phyloP scores from a whole-genome alignment of 768 basidiomycete genomes.

The Lentinus tigrinus region DNA sequence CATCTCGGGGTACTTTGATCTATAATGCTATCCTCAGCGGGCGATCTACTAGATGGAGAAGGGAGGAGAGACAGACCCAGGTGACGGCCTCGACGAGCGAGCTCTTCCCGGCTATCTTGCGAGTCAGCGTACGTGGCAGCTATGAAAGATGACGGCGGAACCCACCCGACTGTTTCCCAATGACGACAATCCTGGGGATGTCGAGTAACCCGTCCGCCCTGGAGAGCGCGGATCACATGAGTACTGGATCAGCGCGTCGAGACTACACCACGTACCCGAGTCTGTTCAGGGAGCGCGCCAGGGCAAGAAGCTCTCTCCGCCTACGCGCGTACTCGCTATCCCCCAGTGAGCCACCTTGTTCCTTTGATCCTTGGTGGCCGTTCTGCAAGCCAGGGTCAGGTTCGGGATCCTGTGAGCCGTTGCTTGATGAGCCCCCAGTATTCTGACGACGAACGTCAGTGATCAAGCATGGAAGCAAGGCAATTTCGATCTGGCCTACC shows the following conservation, averaged over 20 bases:
- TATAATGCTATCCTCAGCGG: conserved; percentile 19
- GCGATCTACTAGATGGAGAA: background rate
- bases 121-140: background rate
- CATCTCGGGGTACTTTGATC: conserved; percentile 63
- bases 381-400: too few relatives aligned
- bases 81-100: conserved; percentile 58
- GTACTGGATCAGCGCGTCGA: background rate
- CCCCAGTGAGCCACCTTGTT: conserved; percentile 19
- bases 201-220: conserved; percentile 42
- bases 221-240: conserved; percentile 9
- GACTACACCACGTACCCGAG: conserved; percentile 35
- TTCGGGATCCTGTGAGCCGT: too few relatives aligned
- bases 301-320: conserved; percentile 39
- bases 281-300: conserved; percentile 37
- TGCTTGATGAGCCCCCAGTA: too few relatives aligned
- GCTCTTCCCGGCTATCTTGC: conserved; percentile 51
- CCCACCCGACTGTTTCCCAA: conserved; percentile 56
- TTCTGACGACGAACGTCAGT: too few relatives aligned
- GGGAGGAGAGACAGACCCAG: conserved; percentile 38
- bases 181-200: conserved; percentile 53
- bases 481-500: too few relatives aligned
- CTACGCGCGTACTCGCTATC: conserved; percentile 39
- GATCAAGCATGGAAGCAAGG: too few relatives aligned
- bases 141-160: background rate
- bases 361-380: too few relatives aligned